Evolutionary conservation across 83 land plant species (phyloP), one percentile per base, ranked within the genome.

Genomic region (Diphasiastrum complanatum): DNA sequence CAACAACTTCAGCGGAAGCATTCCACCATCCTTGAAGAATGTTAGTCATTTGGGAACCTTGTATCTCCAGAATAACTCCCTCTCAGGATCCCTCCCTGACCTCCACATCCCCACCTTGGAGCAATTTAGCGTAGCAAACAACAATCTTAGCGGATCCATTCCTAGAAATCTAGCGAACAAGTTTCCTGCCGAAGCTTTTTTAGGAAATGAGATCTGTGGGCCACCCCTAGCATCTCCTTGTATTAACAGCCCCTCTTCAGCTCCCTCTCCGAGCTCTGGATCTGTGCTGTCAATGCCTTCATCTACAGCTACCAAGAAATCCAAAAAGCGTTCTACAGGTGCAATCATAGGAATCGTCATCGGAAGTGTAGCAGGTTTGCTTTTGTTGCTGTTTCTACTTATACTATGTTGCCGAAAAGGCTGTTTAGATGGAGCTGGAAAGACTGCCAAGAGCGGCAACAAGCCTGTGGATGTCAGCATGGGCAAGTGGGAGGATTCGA

Each of bases 41-140:
- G 68, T 84, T 62, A 71, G 76, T 16, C 65, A 64, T 22, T 79
- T 87, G 19, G 33, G 66, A 25, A 57, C 57, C 14, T 36, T 87
- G 18, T 41, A 76, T 59, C 77, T 87, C 26, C 65, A 84, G 10
- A 74, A 79, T 51, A 86, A 86, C 68, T 76, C 78, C 1, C 66
- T 86, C 47, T 66, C 88, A 1, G 88, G 88, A 5, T 52, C 53
- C 12, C 75, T 86, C 43, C 78, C 92, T 5, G 78, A 78, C 54
- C 65, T 81, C 33, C 16, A 43, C 14, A 51, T 74, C 14, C 68
- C 85, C 26, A 69, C 55, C 51, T 40, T 86, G 59, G 60, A 27
- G 37, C 4, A 43, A 5, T 31, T 86, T 20, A 60, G 65, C 67
- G 56, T 86, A 5, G 69, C 92, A 0, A 63, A 81, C 71, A 87